These are phyloP conservation scores for Pezicula radicicola DNA, from an alignment of 2,329 filamentous ascomycete species.

Conservation along the genomic window DNA sequence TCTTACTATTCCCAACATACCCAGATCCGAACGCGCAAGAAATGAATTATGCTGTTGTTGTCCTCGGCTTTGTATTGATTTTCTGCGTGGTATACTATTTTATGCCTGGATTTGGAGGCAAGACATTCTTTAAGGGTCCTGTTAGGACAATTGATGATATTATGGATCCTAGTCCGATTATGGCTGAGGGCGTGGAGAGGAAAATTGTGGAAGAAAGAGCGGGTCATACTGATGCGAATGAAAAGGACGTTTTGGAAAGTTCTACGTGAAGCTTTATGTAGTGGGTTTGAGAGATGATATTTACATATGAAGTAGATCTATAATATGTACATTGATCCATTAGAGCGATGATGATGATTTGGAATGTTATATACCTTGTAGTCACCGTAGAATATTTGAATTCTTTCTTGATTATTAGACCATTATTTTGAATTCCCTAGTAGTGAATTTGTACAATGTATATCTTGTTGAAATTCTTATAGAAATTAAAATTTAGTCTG, in stretches of 20 bases:
- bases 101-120: conserved; percentile 24
- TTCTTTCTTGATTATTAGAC: no score
- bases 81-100: conserved; percentile 29
- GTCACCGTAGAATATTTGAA: no score
- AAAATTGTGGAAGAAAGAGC: neutral
- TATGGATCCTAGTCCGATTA: conserved; percentile 9
- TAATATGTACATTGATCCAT: no score
- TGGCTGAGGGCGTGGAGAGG: conserved; percentile 5
- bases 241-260: neutral
- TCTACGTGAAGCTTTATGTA: neutral
- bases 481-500: no score
- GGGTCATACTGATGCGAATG: neutral
- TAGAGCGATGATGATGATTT: no score
- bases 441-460: no score
- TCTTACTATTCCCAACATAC: conserved; percentile 26
- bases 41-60: conserved; percentile 30
- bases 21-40: conserved; percentile 18
- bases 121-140: conserved; percentile 27
- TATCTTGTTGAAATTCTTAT: no score
- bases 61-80: conserved; percentile 25
- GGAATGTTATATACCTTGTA: no score
- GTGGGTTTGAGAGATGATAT: neutral
- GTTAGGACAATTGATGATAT: conserved; percentile 26
- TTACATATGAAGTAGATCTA: neutral
- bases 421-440: no score